phyloP scores from a whole-genome alignment of 2,329 filamentous ascomycete species.

The Fusarium sublunatum region DNA sequence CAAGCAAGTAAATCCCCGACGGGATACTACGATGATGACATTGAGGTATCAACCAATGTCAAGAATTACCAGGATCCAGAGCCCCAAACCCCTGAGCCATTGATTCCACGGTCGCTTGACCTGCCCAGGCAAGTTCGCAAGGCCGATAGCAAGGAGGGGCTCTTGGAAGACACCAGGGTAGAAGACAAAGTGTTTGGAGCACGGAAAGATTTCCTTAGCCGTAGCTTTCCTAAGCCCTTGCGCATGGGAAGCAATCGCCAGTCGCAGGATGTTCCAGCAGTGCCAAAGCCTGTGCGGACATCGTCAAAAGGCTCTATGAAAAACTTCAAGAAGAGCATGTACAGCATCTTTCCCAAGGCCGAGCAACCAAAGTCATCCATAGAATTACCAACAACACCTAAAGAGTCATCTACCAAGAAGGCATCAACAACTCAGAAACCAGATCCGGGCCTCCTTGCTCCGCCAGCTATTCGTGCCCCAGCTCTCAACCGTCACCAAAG shows the following conservation, averaged over 20 bases:
- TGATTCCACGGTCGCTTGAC: conserved; percentile 21
- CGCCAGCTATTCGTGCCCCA: conserved; percentile 57
- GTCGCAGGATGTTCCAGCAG: conserved; percentile 26
- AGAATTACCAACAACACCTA: conserved; percentile 64
- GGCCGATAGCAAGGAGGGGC: conserved; percentile 22
- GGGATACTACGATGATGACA: conserved; percentile 54
- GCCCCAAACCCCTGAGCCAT: conserved; percentile 15
- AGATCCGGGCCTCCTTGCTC: conserved; percentile 47
- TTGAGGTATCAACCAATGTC: conserved; percentile 17
- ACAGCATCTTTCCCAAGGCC: conserved; percentile 42
- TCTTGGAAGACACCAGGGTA: conserved; percentile 44
- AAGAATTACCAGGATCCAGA: conserved; percentile 35
- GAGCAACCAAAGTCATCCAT: conserved; percentile 38
- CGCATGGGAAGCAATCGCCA: conserved; percentile 41
- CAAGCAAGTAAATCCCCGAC: conserved; percentile 71
- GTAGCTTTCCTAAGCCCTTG: conserved; percentile 27
- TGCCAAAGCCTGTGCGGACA: conserved; percentile 30
- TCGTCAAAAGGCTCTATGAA: conserved; percentile 39
- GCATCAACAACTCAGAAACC: conserved; percentile 7
- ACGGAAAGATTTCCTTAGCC: conserved; percentile 36
- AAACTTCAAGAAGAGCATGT: conserved; percentile 44
- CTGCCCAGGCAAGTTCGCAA: conserved; percentile 25
- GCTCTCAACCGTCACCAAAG: conserved; percentile 61
- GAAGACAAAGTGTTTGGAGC: conserved; percentile 48
- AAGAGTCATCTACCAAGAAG: conserved; percentile 35